phyloP scores from a whole-genome alignment of 768 basidiomycete genomes.

The Inosperma sp. region DNA sequence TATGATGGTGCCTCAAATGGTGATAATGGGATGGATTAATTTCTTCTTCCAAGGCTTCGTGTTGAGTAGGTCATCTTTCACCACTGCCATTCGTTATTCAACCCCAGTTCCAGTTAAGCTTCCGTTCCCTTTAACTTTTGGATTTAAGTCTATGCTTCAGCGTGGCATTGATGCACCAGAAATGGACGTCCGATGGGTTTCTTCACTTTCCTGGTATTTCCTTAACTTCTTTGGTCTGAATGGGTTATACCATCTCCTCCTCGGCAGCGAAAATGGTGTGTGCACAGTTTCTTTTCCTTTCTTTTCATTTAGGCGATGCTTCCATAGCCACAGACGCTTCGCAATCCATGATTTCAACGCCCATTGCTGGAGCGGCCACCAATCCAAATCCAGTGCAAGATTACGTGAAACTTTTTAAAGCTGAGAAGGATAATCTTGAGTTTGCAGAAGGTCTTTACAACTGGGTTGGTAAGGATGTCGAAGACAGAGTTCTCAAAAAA shows the following conservation, averaged over 20 bases:
- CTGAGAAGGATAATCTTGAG: constrained; percentile 88
- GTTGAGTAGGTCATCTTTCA: constrained; percentile 63
- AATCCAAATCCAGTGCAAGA: constrained; percentile 67
- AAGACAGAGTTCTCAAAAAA: constrained; percentile 69
- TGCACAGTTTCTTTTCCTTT: constrained; percentile 13
- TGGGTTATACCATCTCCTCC: constrained; percentile 88
- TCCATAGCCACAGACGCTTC: constrained; percentile 71
- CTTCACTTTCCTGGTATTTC: constrained; percentile 98
- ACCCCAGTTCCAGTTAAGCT: constrained; percentile 65
- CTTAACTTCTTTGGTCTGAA: constrained; percentile 98
- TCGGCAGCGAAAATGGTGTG: constrained; percentile 86
- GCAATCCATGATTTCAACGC: constrained; percentile 64
- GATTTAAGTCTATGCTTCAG: constrained; percentile 98
- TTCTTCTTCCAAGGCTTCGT: constrained; percentile 99
- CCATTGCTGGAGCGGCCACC: constrained; percentile 50
- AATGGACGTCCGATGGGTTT: constrained; percentile 99
- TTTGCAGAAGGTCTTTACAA: constrained; percentile 82
- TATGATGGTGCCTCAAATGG: constrained; percentile 98
- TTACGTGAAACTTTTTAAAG: constrained; percentile 83
- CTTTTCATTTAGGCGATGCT: neutral
- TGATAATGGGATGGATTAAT: constrained; percentile 99
- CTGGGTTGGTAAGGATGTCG: constrained; percentile 81
- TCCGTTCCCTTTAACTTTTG: constrained; percentile 93
- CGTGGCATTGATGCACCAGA: constrained; percentile 92
- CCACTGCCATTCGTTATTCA: neutral